phyloP scores from a whole-genome alignment of 108 stramenopile genomes.

The Nitzschia sp. region DNA sequence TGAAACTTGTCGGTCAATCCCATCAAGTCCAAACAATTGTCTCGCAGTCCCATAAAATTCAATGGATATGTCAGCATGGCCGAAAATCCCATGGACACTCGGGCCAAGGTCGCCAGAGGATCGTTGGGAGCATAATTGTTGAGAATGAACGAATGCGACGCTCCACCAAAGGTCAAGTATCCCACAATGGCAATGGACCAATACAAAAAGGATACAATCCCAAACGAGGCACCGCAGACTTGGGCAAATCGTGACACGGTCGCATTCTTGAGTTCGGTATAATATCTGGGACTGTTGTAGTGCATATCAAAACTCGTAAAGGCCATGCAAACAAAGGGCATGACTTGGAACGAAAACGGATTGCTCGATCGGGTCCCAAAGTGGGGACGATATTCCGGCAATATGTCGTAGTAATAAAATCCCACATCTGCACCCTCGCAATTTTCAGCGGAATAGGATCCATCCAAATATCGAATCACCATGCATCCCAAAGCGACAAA shows the following conservation, averaged over 20 bases:
- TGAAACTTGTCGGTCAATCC: conserved; percentile 47
- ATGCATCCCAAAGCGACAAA: conserved; percentile 45
- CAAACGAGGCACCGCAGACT: conserved; percentile 60
- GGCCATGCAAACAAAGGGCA: conserved; percentile 58
- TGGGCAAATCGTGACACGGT: conserved; percentile 53
- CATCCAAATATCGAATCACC: conserved; percentile 58
- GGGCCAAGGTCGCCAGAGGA: conserved; percentile 64
- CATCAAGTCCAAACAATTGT: conserved; percentile 67
- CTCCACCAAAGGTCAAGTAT: conserved; percentile 78
- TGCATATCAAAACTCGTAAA: conserved; percentile 40
- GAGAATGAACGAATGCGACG: conserved; percentile 65
- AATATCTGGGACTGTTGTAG: conserved; percentile 87
- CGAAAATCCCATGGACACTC: conserved; percentile 62
- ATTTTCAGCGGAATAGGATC: too few relatives aligned
- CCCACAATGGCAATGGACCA: conserved; percentile 61
- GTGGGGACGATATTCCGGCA: too few relatives aligned
- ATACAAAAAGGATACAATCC: conserved; percentile 43
- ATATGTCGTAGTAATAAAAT: too few relatives aligned
- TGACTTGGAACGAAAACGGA: conserved; percentile 8
- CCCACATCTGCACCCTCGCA: too few relatives aligned
- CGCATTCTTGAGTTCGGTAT: conserved; percentile 72
- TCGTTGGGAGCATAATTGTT: conserved; percentile 87
- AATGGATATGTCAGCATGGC: conserved; percentile 25
- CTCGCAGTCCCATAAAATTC: conserved; percentile 54
- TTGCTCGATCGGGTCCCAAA: too few relatives aligned